Base-by-base conservation (phyloP, 164 flowering plant species). In the Chimonanthus praecox region DNA sequence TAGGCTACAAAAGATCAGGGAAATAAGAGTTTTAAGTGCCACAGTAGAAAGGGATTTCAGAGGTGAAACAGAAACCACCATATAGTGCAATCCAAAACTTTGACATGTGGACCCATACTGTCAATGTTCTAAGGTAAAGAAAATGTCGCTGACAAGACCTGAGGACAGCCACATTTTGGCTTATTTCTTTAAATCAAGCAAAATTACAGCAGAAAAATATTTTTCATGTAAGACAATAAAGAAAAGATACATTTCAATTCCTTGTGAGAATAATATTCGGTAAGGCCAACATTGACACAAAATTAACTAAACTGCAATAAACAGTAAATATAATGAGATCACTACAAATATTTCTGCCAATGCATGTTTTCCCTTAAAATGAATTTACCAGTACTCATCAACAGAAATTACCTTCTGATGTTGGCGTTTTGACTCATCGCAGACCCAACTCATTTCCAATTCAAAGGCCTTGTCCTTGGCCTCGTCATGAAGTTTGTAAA, bases 381-480 rank as follows among this genome's bases (percentile, higher is more conserved):
- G 8, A 65, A 6, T 47, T n/a, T 33, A 67, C 50, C 49, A 46
- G 70, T 47, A 47, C 9, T 69, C 51, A 7, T 20, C 49, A 51
- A 21, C 67, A n/a, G 51, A 5, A 9, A 72, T 73, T 84, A 90
- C 98, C 97, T 94, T 92, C 80, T 89, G 87, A 80, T 94, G 98
- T 79, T 75, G 89, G 60, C 87, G 91, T 66, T 91, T 92, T 46
- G 98, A 92, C 78, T 94, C 98, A 54, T 94, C 97, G 76, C 98
- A 94, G n/a, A 90, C 90, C 98, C 97, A 94, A 77, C 97, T 92
- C 94, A 94, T 78, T 79, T 94, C 98, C 83, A 91, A 76, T 83
- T 94, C 97, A 75, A 94, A 94, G 7, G 94, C 97, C 83, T 94
- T 94, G 84, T 94, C 97, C 84, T 94, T 94, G 7, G 98, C 98